Evolutionary conservation across 1,139 yeast genomes (phyloP).

Genomic region (Candida sp.): DNA sequence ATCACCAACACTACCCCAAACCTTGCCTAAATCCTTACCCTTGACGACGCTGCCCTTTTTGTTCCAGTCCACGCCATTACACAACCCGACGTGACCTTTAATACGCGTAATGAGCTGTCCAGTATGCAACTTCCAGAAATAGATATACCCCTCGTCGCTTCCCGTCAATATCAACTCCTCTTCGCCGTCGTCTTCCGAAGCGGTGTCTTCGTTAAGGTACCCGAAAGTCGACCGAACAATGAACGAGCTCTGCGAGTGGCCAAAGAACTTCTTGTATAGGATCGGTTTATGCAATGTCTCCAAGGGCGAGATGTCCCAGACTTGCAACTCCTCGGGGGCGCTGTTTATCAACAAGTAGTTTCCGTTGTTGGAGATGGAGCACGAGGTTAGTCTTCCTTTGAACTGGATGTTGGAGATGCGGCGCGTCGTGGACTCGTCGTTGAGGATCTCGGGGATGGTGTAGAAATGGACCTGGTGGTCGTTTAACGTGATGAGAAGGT

Average conservation of each 20-base stretch:
- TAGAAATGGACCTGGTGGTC: conserved; percentile 61
- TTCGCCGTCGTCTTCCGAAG: conserved; percentile 21
- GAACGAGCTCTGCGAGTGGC: conserved; percentile 72
- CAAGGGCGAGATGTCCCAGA: conserved; percentile 62
- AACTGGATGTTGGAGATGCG: conserved; percentile 31
- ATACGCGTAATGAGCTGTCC: conserved; percentile 68
- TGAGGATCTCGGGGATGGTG: conserved; percentile 39
- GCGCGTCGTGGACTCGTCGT: conserved; percentile 38
- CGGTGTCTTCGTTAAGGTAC: conserved; percentile 32
- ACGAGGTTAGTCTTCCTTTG: conserved; percentile 44
- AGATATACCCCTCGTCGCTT: conserved; percentile 80
- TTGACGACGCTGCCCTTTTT: conserved; percentile 21
- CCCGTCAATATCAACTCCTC: conserved; percentile 82
- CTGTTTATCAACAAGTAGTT: conserved; percentile 64
- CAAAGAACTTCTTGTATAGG: conserved; percentile 65
- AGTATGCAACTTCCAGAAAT: conserved; percentile 79
- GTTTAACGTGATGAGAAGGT: conserved; percentile 63
- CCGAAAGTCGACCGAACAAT: conserved; percentile 86
- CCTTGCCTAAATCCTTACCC: conserved; percentile 42
- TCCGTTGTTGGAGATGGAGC: conserved; percentile 44
- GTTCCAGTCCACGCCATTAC: conserved; percentile 85
- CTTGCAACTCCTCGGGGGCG: conserved; percentile 79
- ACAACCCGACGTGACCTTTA: conserved; percentile 68
- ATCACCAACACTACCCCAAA: conserved; percentile 88
- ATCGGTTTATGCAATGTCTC: conserved; percentile 27